Evolutionary conservation across 2,329 filamentous ascomycete species (phyloP).

Genomic region (Arthrobotrys sphaeroides): DNA sequence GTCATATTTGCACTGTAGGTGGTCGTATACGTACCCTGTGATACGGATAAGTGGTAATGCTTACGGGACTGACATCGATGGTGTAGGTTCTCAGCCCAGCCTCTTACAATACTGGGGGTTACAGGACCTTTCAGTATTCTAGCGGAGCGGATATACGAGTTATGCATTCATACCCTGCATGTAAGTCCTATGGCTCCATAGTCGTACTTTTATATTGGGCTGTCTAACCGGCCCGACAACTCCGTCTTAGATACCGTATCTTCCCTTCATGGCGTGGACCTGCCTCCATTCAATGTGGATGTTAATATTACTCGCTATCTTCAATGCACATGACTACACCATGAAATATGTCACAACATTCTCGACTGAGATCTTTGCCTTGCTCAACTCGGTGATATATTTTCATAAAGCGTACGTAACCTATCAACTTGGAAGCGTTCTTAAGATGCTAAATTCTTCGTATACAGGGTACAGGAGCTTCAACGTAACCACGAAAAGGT

Average conservation of each 20-base stretch:
- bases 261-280: conserved; percentile 75
- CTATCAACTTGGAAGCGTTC: neutral
- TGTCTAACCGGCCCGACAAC: neutral
- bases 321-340: conserved; percentile 76
- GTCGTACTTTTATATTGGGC: conserved; percentile 23
- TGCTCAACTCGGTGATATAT: conserved; percentile 74
- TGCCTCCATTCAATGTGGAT: conserved; percentile 74
- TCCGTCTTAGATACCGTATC: conserved; percentile 68
- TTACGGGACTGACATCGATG: conserved; percentile 9
- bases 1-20: conserved; percentile 70
- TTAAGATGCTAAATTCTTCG: neutral
- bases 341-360: conserved; percentile 76
- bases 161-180: conserved; percentile 68
- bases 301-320: conserved; percentile 71
- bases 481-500: conserved; percentile 68
- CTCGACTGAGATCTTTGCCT: conserved; percentile 73
- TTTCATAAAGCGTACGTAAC: conserved; percentile 69
- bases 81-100: conserved; percentile 68
- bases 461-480: conserved; percentile 67
- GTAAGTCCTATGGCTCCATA: conserved; percentile 59
- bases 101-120: conserved; percentile 72
- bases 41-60: neutral
- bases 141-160: conserved; percentile 71
- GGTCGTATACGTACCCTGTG: neutral
- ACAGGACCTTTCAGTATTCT: conserved; percentile 75